Evolutionary conservation across 148 eudicot species (phyloP).

Genomic region (Pouteria glomerata): DNA sequence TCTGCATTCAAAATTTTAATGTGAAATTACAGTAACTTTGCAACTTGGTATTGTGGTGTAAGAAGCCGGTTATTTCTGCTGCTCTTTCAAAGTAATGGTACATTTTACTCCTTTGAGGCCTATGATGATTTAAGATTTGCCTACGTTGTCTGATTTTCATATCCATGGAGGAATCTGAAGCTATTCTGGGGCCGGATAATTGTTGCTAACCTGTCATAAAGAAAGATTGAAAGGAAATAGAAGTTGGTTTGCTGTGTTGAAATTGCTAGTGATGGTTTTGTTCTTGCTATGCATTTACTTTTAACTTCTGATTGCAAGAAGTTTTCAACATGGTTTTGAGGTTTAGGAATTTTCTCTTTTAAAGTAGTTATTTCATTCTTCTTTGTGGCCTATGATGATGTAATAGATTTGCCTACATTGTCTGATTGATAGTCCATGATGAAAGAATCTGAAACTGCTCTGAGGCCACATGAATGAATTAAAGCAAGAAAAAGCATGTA

Average conservation of each 20-base stretch:
- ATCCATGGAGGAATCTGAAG: not conserved
- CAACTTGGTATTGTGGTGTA: not conserved
- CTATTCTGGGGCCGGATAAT: conserved; percentile 13
- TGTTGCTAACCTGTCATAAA: not conserved
- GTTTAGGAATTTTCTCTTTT: not conserved
- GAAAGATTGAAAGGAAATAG: not conserved
- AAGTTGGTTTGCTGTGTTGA: not conserved
- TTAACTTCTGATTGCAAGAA: not conserved
- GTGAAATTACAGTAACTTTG: not conserved
- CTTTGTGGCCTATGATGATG: conserved; percentile 6
- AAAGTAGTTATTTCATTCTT: not conserved
- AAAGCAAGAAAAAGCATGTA: not conserved
- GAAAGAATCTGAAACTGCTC: conserved; percentile 2
- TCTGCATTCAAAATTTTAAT: not conserved
- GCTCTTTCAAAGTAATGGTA: not conserved
- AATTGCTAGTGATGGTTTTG: too few species aligned
- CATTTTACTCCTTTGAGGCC: not conserved
- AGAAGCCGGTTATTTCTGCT: not conserved
- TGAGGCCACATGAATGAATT: not conserved
- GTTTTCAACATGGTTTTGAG: not conserved
- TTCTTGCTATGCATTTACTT: not conserved
- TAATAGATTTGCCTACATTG: conserved; percentile 18
- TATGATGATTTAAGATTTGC: conserved; percentile 20
- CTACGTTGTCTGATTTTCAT: conserved; percentile 32
- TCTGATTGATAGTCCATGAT: conserved; percentile 4